Percentiles rank a stretch among this genome's conserved stretches.
phyloP scores from a whole-genome alignment of 2,329 filamentous ascomycete genomes.

The Cladorrhinum sp. region DNA sequence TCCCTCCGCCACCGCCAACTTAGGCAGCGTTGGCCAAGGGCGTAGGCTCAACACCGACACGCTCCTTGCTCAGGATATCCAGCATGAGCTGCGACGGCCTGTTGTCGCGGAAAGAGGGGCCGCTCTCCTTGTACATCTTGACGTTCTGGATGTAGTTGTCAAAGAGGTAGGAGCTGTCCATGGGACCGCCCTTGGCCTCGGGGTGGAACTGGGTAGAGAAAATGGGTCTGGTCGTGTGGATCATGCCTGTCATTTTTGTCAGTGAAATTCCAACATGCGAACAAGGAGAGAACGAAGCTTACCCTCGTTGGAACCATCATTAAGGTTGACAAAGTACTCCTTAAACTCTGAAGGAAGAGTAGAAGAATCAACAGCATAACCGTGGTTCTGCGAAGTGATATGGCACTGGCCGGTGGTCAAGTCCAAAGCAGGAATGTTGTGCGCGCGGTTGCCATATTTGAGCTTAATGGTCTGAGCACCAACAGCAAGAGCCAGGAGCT shows the following conservation, averaged over 20 bases:
- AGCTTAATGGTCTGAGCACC: conserved; percentile 93
- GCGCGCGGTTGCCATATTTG: conserved; percentile 98
- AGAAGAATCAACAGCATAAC: conserved; percentile 85
- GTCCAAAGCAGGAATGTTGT: conserved; percentile 96
- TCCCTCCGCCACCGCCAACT: neutral
- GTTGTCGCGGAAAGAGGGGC: conserved; percentile 79
- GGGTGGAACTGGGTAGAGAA: conserved; percentile 99
- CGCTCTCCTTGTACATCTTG: conserved; percentile 79
- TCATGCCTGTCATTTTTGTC: conserved; percentile 51
- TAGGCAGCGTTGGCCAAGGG: conserved; percentile 52
- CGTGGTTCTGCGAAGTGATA: conserved; percentile 98
- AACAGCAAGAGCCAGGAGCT: conserved; percentile 85
- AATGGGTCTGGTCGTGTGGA: conserved; percentile 92
- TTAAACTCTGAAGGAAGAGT: conserved; percentile 86
- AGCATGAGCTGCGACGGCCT: conserved; percentile 83
- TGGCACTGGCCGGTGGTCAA: conserved; percentile 95
- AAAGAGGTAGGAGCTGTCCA: conserved; percentile 94
- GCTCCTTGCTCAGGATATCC: conserved; percentile 88
- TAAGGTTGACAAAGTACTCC: conserved; percentile 98
- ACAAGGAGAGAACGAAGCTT: no score
- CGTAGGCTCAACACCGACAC: conserved; percentile 79
- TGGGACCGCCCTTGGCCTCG: conserved; percentile 93
- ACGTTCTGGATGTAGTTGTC: conserved; percentile 94
- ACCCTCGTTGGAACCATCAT: conserved; percentile 95
- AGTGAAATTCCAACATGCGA: neutral